Percentiles rank a stretch among this genome's conserved stretches.
Conservation (phyloP, 768 basidiomycete genomes). For the Macrolepiota albuminosa region DNA sequence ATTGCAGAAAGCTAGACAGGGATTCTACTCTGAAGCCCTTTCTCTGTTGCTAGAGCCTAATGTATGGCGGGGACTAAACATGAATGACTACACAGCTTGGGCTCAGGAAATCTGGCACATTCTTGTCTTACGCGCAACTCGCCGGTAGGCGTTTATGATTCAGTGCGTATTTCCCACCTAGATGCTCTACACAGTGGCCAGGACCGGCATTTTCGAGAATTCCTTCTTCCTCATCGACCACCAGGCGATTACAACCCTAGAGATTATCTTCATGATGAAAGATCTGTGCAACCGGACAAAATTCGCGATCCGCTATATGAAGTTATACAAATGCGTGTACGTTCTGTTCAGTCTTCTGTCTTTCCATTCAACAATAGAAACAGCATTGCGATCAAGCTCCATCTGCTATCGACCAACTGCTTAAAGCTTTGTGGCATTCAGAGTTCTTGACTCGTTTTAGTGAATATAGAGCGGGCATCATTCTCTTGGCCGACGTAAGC, state of each 20-base stretch:
- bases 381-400: conserved; percentile 65
- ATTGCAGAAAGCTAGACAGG: conserved; percentile 61
- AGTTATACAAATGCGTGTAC: conserved; percentile 42
- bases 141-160: conserved; percentile 56
- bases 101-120: conserved; percentile 76
- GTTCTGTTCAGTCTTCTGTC: conserved; percentile 14
- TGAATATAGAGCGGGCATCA: conserved; percentile 62
- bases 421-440: conserved; percentile 73
- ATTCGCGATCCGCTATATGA: conserved; percentile 42
- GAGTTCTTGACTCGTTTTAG: conserved; percentile 71
- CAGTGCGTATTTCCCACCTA: neutral
- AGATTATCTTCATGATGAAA: conserved; percentile 49
- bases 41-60: conserved; percentile 59
- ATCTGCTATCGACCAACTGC: conserved; percentile 56
- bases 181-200: conserved; percentile 46
- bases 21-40: conserved; percentile 58
- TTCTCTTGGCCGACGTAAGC: conserved; percentile 73
- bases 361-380: neutral
- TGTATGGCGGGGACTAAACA: conserved; percentile 63
- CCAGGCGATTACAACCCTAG: conserved; percentile 47
- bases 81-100: conserved; percentile 70
- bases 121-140: conserved; percentile 59
- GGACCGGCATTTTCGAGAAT: conserved; percentile 58
- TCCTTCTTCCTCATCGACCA: conserved; percentile 57
- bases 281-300: conserved; percentile 33